Evolutionary conservation across 345 rosid species (phyloP).

Genomic region (Populus ilicifolia): DNA sequence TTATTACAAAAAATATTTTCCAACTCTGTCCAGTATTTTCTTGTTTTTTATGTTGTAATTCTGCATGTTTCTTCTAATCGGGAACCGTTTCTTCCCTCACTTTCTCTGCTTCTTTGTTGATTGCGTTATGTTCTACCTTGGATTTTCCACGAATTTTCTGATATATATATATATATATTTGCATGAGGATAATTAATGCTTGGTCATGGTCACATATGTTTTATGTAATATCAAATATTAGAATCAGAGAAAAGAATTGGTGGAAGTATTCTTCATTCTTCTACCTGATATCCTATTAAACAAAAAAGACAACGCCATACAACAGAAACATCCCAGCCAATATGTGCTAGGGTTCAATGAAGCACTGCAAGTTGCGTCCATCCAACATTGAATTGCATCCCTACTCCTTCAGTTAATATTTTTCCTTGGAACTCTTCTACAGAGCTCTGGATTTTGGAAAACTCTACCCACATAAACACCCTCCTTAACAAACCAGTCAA

Average conservation of each 20-base stretch:
- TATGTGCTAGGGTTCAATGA: not conserved
- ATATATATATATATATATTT: not conserved
- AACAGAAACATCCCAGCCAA: not conserved
- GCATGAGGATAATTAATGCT: not conserved
- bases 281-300: not conserved
- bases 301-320: not conserved
- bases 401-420: too few species aligned
- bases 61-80: not conserved
- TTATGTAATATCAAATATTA: not conserved
- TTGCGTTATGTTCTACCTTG: not conserved
- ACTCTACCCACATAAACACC: not conserved
- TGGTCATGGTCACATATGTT: not conserved
- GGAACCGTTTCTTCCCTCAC: not conserved
- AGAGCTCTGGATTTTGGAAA: not conserved
- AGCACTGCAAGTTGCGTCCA: not conserved
- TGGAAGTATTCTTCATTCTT: not conserved
- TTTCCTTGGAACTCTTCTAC: not conserved
- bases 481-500: too few species aligned
- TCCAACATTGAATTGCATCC: not conserved
- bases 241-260: not conserved
- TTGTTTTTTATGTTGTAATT: not conserved
- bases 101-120: too few species aligned
- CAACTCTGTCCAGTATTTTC: not conserved
- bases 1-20: not conserved
- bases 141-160: not conserved